Conservation (phyloP, 1,284 basidiomycete species). For the Ceratobasidium papillatum region DNA sequence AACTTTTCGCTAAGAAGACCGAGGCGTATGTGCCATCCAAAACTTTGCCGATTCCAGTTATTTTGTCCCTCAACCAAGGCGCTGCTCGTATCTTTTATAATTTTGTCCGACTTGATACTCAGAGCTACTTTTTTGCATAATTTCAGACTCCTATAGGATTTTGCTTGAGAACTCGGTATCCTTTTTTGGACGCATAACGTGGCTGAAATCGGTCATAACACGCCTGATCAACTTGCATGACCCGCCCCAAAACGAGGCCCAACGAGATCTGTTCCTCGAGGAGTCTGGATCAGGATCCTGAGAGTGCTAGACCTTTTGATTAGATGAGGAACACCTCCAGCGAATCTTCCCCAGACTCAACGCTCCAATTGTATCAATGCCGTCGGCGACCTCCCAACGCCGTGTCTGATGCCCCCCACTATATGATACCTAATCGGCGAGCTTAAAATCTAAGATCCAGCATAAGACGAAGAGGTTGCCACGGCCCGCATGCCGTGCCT, state of each 20-base stretch:
- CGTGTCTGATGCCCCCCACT: slow-evolving; percentile 19
- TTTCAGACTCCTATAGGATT: background rate
- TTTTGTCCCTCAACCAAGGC: background rate
- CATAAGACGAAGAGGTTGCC: background rate
- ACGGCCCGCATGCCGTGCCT: background rate
- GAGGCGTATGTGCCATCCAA: background rate
- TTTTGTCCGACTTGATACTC: background rate
- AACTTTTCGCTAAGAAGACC: background rate
- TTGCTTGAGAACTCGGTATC: background rate
- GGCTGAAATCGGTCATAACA: slow-evolving; percentile 8
- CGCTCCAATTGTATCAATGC: slow-evolving; percentile 16
- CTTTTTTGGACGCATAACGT: slow-evolving; percentile 16
- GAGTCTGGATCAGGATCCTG: slow-evolving; percentile 30
- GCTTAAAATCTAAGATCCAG: background rate
- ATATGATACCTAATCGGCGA: slow-evolving; percentile 12
- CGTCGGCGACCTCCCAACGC: slow-evolving; percentile 13
- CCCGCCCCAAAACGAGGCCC: slow-evolving; percentile 37
- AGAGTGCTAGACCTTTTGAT: slow-evolving; percentile 28
- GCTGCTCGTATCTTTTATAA: background rate
- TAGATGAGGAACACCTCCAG: background rate
- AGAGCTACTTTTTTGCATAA: background rate
- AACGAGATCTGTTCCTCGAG: slow-evolving; percentile 23
- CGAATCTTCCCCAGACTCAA: background rate
- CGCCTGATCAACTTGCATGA: background rate
- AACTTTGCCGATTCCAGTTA: background rate